These are phyloP conservation scores for Exophiala calicioides DNA, from an alignment of 2,329 filamentous ascomycete genomes.

Conservation along the genomic window DNA sequence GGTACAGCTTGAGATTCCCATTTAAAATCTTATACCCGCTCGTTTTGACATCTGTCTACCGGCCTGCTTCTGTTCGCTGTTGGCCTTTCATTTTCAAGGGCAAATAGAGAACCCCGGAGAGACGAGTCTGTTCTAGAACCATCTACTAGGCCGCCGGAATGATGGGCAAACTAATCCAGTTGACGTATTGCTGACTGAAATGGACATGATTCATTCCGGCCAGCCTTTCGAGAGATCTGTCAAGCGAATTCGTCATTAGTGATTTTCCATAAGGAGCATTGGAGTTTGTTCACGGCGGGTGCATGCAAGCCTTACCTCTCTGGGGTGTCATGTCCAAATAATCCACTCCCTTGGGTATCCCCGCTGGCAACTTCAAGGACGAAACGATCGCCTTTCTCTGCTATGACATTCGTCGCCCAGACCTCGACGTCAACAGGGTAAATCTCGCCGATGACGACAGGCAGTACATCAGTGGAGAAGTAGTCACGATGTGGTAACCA, in stretches of 20 bases:
- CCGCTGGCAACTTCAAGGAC: conserved; percentile 38
- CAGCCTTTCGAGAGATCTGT: conserved; percentile 46
- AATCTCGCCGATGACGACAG: conserved; percentile 52
- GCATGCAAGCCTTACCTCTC: conserved; percentile 34
- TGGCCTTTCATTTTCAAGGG: no score
- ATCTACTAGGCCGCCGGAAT: no score
- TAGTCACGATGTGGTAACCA: conserved; percentile 55
- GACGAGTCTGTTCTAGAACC: no score
- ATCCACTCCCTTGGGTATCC: conserved; percentile 54
- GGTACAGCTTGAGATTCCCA: no score
- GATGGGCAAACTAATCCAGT: no score
- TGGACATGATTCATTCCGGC: conserved; percentile 52
- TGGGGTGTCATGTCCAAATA: conserved; percentile 51
- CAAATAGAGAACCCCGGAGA: no score
- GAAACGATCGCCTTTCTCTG: conserved; percentile 38
- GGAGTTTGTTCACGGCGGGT: background rate
- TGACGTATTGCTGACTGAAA: conserved; percentile 47
- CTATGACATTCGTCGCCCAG: conserved; percentile 41
- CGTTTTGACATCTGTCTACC: no score
- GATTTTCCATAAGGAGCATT: no score
- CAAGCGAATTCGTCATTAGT: no score
- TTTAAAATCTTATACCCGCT: no score
- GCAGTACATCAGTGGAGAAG: conserved; percentile 48
- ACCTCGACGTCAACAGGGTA: conserved; percentile 52
- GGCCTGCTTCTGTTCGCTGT: no score